Base-by-base conservation (phyloP, 2,329 filamentous ascomycete species). In the Pyrenophora seminiperda region DNA sequence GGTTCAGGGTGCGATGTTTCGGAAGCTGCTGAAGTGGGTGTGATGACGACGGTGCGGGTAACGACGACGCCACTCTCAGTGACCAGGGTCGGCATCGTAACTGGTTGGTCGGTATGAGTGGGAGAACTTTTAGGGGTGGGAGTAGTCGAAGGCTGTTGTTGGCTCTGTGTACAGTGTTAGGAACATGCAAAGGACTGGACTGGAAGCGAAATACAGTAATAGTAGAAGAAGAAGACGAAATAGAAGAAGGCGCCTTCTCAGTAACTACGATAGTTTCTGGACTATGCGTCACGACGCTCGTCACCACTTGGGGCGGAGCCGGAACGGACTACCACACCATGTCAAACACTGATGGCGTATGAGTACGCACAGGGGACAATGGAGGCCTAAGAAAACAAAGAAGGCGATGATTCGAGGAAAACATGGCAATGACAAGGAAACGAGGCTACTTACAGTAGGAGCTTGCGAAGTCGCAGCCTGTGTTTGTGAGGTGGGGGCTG, bases 31-130 rank as follows among this genome's bases (percentile, higher is more conserved):
- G 63, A 52, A 7, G 65, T 60, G 1, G 68, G 64, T 10, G 65
- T 75, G 9, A 68, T 67, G 3, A 77, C 74, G 11, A 80, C 69
- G 1, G 76, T 79, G 27, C 77, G 67, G 4, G 77, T 79, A 1
- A 78, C 65, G 4, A 75, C 51, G 2, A 62, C 65, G 15, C 77
- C 77, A 15, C 75, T 76, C 17, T 77, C 65, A 0, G 76, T 79
- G n/a, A 77, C 62, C 10, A 75, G 63, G 18, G 70, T 68, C 4
- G 73, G 61, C 43, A 63, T 73, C 38, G 63, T 53, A 19, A 58
- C 49, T 14, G 58, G 55, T 24, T 47, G 11, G 14, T 49, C 34
- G 17, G 38, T 42, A n/a, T 13, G 44, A 10, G 52, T 45, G 2
- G 61, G 40, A 7, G 56, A 49, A 9, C 47, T 14, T 15, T 48